Percentiles rank a stretch among this genome's conserved stretches.
Evolutionary conservation across 768 basidiomycete species (phyloP).

Genomic region (Tephrocybe sp.): DNA sequence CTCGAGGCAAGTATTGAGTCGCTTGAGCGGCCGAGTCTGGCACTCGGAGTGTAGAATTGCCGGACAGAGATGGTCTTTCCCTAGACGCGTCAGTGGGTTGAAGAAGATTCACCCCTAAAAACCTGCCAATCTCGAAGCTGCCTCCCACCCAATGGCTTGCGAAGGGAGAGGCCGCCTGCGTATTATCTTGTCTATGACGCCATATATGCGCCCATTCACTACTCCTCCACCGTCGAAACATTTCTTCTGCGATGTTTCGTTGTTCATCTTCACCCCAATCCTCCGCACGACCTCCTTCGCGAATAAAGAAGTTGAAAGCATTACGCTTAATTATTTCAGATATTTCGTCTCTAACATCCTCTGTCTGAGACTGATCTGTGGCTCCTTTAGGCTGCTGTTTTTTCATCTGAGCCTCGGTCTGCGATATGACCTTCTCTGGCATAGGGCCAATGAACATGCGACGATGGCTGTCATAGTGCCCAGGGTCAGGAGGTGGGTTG

Average conservation of each 20-base stretch:
- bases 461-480: slow-evolving; percentile 34
- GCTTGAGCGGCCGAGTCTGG: neutral
- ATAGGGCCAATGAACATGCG: slow-evolving; percentile 78
- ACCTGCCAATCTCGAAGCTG: slow-evolving; percentile 77
- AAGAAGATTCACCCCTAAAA: slow-evolving; percentile 68
- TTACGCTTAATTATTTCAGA: slow-evolving; percentile 55
- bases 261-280: slow-evolving; percentile 67
- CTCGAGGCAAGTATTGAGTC: slow-evolving; percentile 6
- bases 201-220: slow-evolving; percentile 64
- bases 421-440: slow-evolving; percentile 58
- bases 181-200: slow-evolving; percentile 35
- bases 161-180: slow-evolving; percentile 19
- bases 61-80: slow-evolving; percentile 10
- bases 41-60: slow-evolving; percentile 4
- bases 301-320: slow-evolving; percentile 64
- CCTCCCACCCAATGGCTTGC: slow-evolving; percentile 61
- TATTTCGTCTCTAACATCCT: slow-evolving; percentile 33
- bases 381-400: slow-evolving; percentile 27
- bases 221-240: slow-evolving; percentile 61
- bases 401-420: slow-evolving; percentile 34
- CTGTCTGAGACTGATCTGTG: slow-evolving; percentile 20
- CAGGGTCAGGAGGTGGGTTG: slow-evolving; percentile 3
- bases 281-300: slow-evolving; percentile 60
- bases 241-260: slow-evolving; percentile 49
- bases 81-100: slow-evolving; percentile 29